phyloP scores from a whole-genome alignment of 768 basidiomycete genomes.

The Tephrocybe sp. region DNA sequence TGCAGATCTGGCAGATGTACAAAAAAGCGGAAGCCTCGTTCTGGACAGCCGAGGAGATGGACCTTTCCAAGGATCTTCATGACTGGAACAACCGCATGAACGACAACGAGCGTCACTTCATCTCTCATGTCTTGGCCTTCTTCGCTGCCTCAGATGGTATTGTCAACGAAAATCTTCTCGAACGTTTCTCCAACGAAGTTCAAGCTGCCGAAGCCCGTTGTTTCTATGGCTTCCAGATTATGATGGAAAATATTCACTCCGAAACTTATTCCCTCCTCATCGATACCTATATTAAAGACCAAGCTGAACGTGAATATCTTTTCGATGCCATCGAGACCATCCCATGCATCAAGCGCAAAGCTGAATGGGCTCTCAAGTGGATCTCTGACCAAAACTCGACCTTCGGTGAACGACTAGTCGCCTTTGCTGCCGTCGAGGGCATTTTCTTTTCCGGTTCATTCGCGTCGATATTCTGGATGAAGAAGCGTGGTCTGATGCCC shows the following conservation, averaged over 20 bases:
- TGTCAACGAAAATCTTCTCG: slow-evolving; percentile 93
- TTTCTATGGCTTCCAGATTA: slow-evolving; percentile 98
- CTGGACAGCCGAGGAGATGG: slow-evolving; percentile 93
- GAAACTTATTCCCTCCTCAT: slow-evolving; percentile 96
- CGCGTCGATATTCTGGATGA: slow-evolving; percentile 94
- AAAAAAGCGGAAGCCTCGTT: slow-evolving; percentile 93
- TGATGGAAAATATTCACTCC: slow-evolving; percentile 98
- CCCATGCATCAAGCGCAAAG: slow-evolving; percentile 89
- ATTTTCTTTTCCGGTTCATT: slow-evolving; percentile 97
- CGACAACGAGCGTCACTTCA: slow-evolving; percentile 82
- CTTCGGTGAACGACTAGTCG: slow-evolving; percentile 87
- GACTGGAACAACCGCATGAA: slow-evolving; percentile 87
- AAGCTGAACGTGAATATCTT: slow-evolving; percentile 70
- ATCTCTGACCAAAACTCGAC: slow-evolving; percentile 77
- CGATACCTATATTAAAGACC: slow-evolving; percentile 90
- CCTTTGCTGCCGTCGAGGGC: slow-evolving; percentile 96
- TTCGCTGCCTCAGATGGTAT: slow-evolving; percentile 97
- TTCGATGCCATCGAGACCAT: slow-evolving; percentile 95
- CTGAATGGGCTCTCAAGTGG: slow-evolving; percentile 94
- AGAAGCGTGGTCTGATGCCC: slow-evolving; percentile 96
- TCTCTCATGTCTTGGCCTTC: slow-evolving; percentile 93
- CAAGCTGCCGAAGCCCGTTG: slow-evolving; percentile 92
- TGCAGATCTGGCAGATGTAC: slow-evolving; percentile 95
- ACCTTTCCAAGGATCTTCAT: slow-evolving; percentile 79
- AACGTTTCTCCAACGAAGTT: slow-evolving; percentile 92